These are phyloP conservation scores for Erythrophleum fordii DNA, from an alignment of 306 rosid genomes.

Conservation along the genomic window DNA sequence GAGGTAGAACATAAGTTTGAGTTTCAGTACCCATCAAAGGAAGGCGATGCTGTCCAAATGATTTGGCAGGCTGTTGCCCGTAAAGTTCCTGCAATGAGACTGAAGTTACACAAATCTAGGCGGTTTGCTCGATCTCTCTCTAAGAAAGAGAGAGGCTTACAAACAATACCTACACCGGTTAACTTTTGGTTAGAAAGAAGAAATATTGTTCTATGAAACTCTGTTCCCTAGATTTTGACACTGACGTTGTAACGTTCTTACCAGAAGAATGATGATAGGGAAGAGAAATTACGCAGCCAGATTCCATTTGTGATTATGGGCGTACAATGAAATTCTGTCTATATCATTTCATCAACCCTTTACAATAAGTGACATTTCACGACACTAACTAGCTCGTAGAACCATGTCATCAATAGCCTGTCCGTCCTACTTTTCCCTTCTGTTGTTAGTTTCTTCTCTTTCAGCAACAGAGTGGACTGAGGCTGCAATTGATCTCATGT, in stretches of 20 bases:
- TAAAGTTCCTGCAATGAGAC: constrained; percentile 57
- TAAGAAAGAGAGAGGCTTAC: constrained; percentile 31
- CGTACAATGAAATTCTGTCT: neutral
- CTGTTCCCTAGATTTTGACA: neutral
- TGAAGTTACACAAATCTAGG: constrained; percentile 56
- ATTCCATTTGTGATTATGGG: neutral
- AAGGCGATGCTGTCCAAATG: constrained; percentile 79
- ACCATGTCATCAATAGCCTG: neutral
- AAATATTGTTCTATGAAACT: neutral
- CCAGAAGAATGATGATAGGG: neutral
- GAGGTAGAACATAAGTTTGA: constrained; percentile 61
- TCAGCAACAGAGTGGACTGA: neutral
- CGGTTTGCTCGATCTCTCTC: constrained; percentile 47
- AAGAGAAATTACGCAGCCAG: neutral
- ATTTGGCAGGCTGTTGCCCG: constrained; percentile 83
- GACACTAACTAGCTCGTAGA: neutral
- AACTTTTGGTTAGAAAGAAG: constrained; percentile 59
- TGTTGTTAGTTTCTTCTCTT: neutral
- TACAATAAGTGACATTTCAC: neutral
- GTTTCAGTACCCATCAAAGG: constrained; percentile 70
- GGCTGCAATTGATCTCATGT: neutral
- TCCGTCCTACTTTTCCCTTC: neutral
- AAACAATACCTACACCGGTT: constrained; percentile 47
- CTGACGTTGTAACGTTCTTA: neutral
- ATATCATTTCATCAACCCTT: neutral